These are phyloP conservation scores for Corylus americana DNA, from an alignment of 306 rosid genomes.

Conservation along the genomic window DNA sequence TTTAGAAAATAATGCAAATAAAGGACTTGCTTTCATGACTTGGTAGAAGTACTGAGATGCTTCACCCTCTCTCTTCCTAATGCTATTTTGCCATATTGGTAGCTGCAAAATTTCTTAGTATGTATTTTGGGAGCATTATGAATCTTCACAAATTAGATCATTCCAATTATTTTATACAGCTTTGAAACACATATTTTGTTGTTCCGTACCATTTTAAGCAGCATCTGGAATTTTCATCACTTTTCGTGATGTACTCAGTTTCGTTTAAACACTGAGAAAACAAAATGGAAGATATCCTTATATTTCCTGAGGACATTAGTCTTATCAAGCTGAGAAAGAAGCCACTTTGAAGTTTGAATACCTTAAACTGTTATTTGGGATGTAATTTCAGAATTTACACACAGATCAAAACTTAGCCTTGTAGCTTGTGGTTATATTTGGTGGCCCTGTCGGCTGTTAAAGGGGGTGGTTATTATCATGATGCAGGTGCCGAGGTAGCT, in stretches of 20 bases:
- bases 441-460: neutral
- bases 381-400: neutral
- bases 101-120: neutral
- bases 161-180: neutral
- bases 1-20: no score
- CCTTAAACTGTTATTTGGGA: slow-evolving; percentile 9
- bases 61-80: no score
- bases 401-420: slow-evolving; percentile 6
- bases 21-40: no score
- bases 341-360: neutral
- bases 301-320: neutral
- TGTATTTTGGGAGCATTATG: neutral
- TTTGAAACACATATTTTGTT: neutral
- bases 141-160: no score
- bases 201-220: neutral
- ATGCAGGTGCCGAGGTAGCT: slow-evolving; percentile 93
- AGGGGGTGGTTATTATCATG: neutral
- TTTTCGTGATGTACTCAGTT: neutral
- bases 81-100: no score
- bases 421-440: neutral
- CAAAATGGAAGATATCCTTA: neutral
- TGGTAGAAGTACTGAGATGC: no score
- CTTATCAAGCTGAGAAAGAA: neutral
- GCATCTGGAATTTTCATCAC: neutral
- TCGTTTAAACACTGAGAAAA: neutral